Evolutionary conservation across 1,284 basidiomycete species (phyloP).

Genomic region (Pisolithus thermaeus): DNA sequence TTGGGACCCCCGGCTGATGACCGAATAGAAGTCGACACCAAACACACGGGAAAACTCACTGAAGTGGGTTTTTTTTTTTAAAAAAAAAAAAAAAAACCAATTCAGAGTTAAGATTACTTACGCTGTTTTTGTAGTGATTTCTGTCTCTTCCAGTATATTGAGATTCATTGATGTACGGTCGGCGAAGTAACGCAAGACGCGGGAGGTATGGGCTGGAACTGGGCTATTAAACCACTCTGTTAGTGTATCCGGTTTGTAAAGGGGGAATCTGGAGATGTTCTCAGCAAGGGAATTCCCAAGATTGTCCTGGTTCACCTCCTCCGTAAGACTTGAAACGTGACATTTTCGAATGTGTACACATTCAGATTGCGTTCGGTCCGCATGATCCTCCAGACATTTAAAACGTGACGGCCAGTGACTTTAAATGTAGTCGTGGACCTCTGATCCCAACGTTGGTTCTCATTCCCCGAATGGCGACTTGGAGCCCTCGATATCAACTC

Average conservation of each 20-base stretch:
- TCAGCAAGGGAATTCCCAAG: slow-evolving; percentile 1
- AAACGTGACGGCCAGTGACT: slow-evolving; percentile 82
- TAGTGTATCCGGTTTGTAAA: slow-evolving; percentile 64
- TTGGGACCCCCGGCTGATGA: slow-evolving; percentile 91
- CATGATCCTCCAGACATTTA: slow-evolving; percentile 93
- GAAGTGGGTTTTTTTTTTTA: background rate
- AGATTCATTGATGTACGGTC: slow-evolving; percentile 63
- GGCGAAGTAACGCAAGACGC: slow-evolving; percentile 59
- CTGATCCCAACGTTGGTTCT: slow-evolving; percentile 67
- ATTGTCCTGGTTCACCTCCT: slow-evolving; percentile 45
- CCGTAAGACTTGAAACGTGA: slow-evolving; percentile 74
- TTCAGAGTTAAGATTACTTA: slow-evolving; percentile 33
- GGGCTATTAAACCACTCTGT: slow-evolving; percentile 69
- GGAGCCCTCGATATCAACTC: slow-evolving; percentile 71
- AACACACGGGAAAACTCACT: slow-evolving; percentile 97
- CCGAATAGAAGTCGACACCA: slow-evolving; percentile 95
- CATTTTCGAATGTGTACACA: slow-evolving; percentile 88
- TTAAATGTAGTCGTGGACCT: slow-evolving; percentile 80
- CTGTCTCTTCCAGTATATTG: slow-evolving; percentile 74
- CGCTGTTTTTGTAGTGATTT: slow-evolving; percentile 86
- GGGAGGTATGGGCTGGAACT: slow-evolving; percentile 47
- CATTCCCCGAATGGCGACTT: slow-evolving; percentile 28
- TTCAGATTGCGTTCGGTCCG: slow-evolving; percentile 77
- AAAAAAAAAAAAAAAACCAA: too few species aligned
- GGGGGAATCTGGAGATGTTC: slow-evolving; percentile 56